Conservation (phyloP, 768 basidiomycete genomes). For the Lentinula sp. region DNA sequence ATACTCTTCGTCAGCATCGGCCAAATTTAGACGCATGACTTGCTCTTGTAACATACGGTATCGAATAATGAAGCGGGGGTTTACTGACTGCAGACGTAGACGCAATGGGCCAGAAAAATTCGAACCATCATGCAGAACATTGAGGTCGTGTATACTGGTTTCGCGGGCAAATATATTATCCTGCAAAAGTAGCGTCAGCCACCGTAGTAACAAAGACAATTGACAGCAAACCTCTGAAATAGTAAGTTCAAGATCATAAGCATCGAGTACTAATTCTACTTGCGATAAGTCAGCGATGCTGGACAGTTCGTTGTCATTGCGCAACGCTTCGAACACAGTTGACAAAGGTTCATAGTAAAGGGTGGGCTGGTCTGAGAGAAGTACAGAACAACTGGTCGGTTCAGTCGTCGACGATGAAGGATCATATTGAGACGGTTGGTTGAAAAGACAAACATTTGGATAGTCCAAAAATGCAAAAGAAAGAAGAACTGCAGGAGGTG, state of each 20-base stretch:
- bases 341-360: constrained; percentile 75
- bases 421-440: constrained; percentile 32
- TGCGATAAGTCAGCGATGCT: constrained; percentile 41
- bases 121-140: constrained; percentile 62
- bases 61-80: constrained; percentile 61
- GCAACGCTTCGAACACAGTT: constrained; percentile 65
- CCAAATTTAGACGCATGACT: constrained; percentile 25
- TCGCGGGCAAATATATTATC: constrained; percentile 68
- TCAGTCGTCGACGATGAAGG: constrained; percentile 14
- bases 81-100: constrained; percentile 39
- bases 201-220: neutral
- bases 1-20: constrained; percentile 3
- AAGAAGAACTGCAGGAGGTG: constrained; percentile 64
- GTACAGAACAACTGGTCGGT: constrained; percentile 25
- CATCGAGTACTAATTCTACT: constrained; percentile 63
- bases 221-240: constrained; percentile 53
- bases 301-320: constrained; percentile 51
- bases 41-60: constrained; percentile 62
- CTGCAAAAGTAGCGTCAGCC: constrained; percentile 25
- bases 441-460: constrained; percentile 48
- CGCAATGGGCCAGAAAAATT: constrained; percentile 59
- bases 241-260: constrained; percentile 59
- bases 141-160: constrained; percentile 67
- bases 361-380: constrained; percentile 60
- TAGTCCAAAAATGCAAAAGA: constrained; percentile 33